These are phyloP conservation scores for Vitellaria paradoxa DNA, from an alignment of 179 eudicot genomes.

Conservation along the genomic window DNA sequence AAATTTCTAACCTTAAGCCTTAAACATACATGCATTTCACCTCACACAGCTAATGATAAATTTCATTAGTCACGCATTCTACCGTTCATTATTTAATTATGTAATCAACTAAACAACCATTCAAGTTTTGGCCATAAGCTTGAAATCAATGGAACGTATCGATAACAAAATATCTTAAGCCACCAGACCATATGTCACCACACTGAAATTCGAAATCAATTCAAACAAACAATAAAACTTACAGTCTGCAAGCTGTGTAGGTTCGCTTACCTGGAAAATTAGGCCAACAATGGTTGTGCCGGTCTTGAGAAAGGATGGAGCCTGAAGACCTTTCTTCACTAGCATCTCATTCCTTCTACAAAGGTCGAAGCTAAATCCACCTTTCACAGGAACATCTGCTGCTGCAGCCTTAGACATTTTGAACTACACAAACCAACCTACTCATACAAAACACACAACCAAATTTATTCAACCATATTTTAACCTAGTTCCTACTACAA, in stretches of 20 bases:
- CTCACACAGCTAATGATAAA: neutral
- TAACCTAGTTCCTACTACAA: neutral
- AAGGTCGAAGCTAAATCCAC: constrained; percentile 69
- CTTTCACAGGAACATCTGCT: constrained; percentile 52
- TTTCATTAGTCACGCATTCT: neutral
- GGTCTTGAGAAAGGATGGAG: constrained; percentile 58
- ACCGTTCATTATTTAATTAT: neutral
- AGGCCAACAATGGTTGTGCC: constrained; percentile 82
- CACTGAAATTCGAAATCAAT: neutral
- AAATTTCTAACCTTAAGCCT: neutral
- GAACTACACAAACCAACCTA: neutral
- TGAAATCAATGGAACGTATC: neutral
- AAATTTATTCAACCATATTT: neutral
- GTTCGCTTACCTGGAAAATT: constrained; percentile 43
- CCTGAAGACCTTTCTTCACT: constrained; percentile 45
- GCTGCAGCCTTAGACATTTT: constrained; percentile 40
- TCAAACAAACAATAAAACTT: neutral
- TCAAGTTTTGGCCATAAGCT: neutral
- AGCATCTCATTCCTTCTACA: constrained; percentile 74
- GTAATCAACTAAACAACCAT: neutral
- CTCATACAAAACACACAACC: neutral
- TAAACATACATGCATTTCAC: neutral
- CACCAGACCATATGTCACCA: neutral
- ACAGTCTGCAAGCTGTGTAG: neutral
- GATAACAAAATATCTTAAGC: neutral